These are phyloP conservation scores for Aspergillus sp. DNA, from an alignment of 2,329 filamentous ascomycete genomes.

Conservation along the genomic window DNA sequence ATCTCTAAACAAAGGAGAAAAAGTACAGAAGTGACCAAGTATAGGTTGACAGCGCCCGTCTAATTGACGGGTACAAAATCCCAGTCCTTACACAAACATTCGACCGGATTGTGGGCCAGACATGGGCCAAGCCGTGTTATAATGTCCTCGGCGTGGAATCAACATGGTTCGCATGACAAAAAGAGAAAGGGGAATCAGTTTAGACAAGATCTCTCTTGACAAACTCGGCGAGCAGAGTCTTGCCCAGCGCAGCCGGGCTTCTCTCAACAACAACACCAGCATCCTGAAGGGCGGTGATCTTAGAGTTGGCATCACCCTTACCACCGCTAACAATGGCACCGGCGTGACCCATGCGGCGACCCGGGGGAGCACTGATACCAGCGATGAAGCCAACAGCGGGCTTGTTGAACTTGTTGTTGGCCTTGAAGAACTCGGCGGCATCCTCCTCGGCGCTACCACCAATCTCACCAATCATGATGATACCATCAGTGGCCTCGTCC, in stretches of 20 bases:
- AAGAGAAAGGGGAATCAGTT: slow-evolving; percentile 14
- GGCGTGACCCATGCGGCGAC: slow-evolving; percentile 96
- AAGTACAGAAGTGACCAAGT: slow-evolving; percentile 21
- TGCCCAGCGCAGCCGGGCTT: slow-evolving; percentile 85
- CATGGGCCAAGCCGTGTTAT: neutral
- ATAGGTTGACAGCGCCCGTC: neutral
- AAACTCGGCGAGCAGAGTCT: slow-evolving; percentile 91
- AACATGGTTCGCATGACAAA: too few relatives aligned
- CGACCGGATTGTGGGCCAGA: neutral
- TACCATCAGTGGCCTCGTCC: slow-evolving; percentile 94
- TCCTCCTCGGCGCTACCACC: slow-evolving; percentile 97
- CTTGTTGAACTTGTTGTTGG: slow-evolving; percentile 89
- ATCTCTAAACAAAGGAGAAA: slow-evolving; percentile 27
- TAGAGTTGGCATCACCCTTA: slow-evolving; percentile 96
- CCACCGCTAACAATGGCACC: slow-evolving; percentile 97
- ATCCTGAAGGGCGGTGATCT: slow-evolving; percentile 89
- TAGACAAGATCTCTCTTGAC: slow-evolving; percentile 94
- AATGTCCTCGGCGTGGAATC: neutral
- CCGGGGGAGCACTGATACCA: slow-evolving; percentile 93
- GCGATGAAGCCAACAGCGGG: slow-evolving; percentile 98
- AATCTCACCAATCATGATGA: slow-evolving; percentile 99
- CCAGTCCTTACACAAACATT: neutral
- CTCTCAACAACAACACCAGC: slow-evolving; percentile 96
- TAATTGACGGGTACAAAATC: slow-evolving; percentile 1
- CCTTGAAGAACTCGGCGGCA: slow-evolving; percentile 90